A percentile compares a stretch with the other conserved stretches of the same genome.
Evolutionary conservation across 148 eudicot genomes (phyloP).

Genomic region (Limonium bicolor): DNA sequence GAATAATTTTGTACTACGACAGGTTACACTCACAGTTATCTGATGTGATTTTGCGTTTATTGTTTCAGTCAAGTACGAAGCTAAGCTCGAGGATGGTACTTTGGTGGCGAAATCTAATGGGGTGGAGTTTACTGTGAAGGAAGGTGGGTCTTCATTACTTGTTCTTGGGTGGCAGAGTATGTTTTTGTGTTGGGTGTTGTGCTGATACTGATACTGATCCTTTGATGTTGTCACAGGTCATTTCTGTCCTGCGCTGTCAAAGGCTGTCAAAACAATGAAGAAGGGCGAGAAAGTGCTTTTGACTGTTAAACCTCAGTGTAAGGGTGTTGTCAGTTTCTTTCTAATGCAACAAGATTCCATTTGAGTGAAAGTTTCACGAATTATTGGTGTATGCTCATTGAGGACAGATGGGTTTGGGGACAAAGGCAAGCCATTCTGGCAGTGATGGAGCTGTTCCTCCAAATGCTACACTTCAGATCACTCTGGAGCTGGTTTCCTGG

Average conservation of each 20-base stretch:
- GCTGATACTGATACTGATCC: neutral
- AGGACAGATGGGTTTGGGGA: constrained; percentile 89
- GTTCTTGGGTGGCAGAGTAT: no score
- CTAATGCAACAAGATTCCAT: neutral
- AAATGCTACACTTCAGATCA: constrained; percentile 51
- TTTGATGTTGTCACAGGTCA: constrained; percentile 30
- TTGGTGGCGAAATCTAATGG: constrained; percentile 58
- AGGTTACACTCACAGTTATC: no score
- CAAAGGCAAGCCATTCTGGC: constrained; percentile 55
- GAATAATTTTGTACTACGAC: neutral
- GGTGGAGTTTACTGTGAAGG: constrained; percentile 63
- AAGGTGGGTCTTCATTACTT: constrained; percentile 26
- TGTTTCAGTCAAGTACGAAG: constrained; percentile 66
- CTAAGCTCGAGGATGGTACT: constrained; percentile 65
- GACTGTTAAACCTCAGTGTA: constrained; percentile 86
- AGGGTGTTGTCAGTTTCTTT: constrained; percentile 4
- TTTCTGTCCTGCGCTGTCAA: constrained; percentile 83
- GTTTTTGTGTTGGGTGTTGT: neutral
- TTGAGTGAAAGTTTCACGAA: no score
- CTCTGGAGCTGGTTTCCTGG: constrained; percentile 72
- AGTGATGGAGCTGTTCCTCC: constrained; percentile 67
- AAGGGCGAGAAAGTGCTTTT: constrained; percentile 82
- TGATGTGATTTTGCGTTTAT: neutral
- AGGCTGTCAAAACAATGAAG: constrained; percentile 93
- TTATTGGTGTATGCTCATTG: no score